A percentile compares a stretch with the other conserved stretches of the same genome.
phyloP scores from a whole-genome alignment of 1,284 basidiomycete genomes.

The Polyporus tsugae region DNA sequence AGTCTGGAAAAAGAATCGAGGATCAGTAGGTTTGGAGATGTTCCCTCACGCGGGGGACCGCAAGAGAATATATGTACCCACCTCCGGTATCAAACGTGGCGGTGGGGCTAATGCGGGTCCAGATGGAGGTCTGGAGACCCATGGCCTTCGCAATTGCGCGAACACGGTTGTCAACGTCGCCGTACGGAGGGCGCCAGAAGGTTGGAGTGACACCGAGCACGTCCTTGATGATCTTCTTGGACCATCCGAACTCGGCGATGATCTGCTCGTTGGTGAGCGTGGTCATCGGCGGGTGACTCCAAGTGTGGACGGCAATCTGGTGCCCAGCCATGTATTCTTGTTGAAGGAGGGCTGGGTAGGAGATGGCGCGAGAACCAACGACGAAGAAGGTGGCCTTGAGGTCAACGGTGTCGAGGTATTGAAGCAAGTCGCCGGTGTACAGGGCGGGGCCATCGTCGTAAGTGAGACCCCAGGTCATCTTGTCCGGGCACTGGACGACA shows the following conservation, averaged over 20 bases:
- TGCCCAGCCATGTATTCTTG: slow-evolving; percentile 77
- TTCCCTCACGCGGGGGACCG: neutral
- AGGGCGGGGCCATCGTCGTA: slow-evolving; percentile 85
- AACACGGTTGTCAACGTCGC: slow-evolving; percentile 83
- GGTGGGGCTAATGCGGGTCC: slow-evolving; percentile 66
- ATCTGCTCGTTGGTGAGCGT: slow-evolving; percentile 84
- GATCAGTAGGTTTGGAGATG: neutral
- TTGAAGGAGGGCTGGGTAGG: slow-evolving; percentile 69
- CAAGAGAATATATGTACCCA: slow-evolving; percentile 38
- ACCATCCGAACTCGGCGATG: slow-evolving; percentile 91
- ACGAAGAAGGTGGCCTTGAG: slow-evolving; percentile 89
- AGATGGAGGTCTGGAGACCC: slow-evolving; percentile 72
- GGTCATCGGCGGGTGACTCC: slow-evolving; percentile 75
- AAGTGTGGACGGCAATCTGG: slow-evolving; percentile 76
- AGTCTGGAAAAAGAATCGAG: slow-evolving; percentile 56
- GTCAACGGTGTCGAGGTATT: slow-evolving; percentile 71
- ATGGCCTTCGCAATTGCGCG: slow-evolving; percentile 79
- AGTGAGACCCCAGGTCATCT: slow-evolving; percentile 75
- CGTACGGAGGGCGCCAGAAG: slow-evolving; percentile 72
- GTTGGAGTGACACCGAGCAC: slow-evolving; percentile 75
- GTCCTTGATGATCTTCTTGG: slow-evolving; percentile 85
- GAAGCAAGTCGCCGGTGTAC: slow-evolving; percentile 80
- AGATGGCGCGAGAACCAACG: slow-evolving; percentile 81
- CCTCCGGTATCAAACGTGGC: slow-evolving; percentile 74
- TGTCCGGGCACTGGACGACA: slow-evolving; percentile 76